A percentile compares a stretch with the other conserved stretches of the same genome.
phyloP scores from a whole-genome alignment of 345 rosid species.

The Syzygium oleosum region DNA sequence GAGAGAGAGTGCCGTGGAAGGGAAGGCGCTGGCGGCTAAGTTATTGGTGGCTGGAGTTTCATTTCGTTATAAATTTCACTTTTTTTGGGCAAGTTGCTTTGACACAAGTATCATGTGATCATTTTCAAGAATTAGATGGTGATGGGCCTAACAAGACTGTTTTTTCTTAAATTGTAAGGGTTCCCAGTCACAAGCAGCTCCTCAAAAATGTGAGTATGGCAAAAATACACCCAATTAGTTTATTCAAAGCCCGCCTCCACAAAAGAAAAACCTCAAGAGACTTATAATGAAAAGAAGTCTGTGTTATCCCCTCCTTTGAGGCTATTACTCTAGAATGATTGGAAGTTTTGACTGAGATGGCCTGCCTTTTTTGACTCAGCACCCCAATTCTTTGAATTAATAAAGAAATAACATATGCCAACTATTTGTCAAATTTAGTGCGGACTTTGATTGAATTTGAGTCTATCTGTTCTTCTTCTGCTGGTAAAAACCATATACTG shows the following conservation, averaged over 20 bases:
- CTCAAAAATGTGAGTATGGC: background rate
- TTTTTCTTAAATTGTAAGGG: background rate
- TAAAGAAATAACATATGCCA: background rate
- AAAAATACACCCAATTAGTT: background rate
- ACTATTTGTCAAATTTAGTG: background rate
- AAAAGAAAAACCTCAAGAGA: background rate
- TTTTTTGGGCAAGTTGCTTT: background rate
- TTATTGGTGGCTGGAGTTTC: background rate
- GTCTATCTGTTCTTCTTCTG: background rate
- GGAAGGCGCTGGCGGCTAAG: background rate
- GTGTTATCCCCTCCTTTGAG: background rate
- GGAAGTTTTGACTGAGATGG: background rate
- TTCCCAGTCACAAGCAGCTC: background rate
- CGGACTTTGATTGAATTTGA: background rate
- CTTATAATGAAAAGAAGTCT: background rate
- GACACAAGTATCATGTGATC: background rate
- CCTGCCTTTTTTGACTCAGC: background rate
- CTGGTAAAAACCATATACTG: background rate
- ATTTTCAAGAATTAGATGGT: background rate
- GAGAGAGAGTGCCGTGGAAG: background rate
- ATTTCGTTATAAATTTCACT: background rate
- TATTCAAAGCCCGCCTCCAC: background rate
- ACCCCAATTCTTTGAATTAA: background rate
- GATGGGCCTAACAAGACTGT: background rate
- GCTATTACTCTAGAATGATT: background rate